Evolutionary conservation across 202 grass and related monocot genomes (phyloP).

Genomic region (Setaria viridis): DNA sequence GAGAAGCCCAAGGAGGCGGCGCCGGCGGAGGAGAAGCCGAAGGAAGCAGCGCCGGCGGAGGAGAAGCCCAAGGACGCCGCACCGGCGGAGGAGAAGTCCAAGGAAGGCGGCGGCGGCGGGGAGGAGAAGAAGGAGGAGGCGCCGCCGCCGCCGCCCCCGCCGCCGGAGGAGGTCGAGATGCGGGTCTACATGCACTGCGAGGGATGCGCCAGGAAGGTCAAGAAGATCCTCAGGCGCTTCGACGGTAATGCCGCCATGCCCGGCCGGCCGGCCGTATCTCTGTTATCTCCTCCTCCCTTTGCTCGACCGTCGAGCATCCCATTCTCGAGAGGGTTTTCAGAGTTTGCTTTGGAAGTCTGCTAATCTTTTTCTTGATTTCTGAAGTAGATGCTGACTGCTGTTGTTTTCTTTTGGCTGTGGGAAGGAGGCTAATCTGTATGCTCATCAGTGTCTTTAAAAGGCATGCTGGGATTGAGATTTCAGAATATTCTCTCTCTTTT

Average conservation of each 20-base stretch:
- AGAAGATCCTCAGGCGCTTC: constrained; percentile 71
- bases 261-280: background rate
- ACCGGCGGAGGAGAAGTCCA: constrained; percentile 29
- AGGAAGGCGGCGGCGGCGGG: background rate
- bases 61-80: background rate
- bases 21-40: constrained; percentile 44
- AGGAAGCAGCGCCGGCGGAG: background rate
- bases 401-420: background rate
- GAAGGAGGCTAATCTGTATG: background rate
- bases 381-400: background rate
- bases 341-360: background rate
- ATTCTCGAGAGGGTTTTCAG: background rate
- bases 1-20: constrained; percentile 54
- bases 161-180: constrained; percentile 85
- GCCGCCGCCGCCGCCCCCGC: constrained; percentile 50
- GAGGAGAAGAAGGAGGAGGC: constrained; percentile 37
- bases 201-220: constrained; percentile 81
- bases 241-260: constrained; percentile 54
- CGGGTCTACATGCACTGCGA: constrained; percentile 93
- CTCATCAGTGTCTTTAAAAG: too few species aligned
- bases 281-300: background rate
- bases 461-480: background rate
- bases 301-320: constrained; percentile 10
- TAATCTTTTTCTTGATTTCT: background rate
- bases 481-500: background rate